Conservation (phyloP, 345 rosid genomes). For the Arabidopsis thaliana region TAIR10.1 NC_003076.8:612501-613000, state of each 20-base stretch:
- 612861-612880: slow-evolving; percentile 73
- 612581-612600: neutral
- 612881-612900: slow-evolving; percentile 63
- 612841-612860: slow-evolving; percentile 76
- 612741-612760: slow-evolving; percentile 30
- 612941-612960: neutral
- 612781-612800: slow-evolving; percentile 63
- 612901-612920: slow-evolving; percentile 36
- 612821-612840: slow-evolving; percentile 89
- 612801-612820: slow-evolving; percentile 79
- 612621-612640: slow-evolving; percentile 30
- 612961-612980: slow-evolving; percentile 1
- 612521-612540: neutral
- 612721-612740: slow-evolving; percentile 31
- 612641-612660: slow-evolving; percentile 31
- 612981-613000: slow-evolving; percentile 59
- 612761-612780: slow-evolving; percentile 51
- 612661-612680: slow-evolving; percentile 18
- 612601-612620: slow-evolving; percentile 12
- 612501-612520: neutral
- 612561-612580: neutral
- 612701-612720: slow-evolving; percentile 22
- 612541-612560: neutral
- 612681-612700: slow-evolving; percentile 26
- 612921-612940: slow-evolving; percentile 54